Conservation (phyloP, 108 stramenopile species). For the Cylindrotheca fusiformis region DNA sequence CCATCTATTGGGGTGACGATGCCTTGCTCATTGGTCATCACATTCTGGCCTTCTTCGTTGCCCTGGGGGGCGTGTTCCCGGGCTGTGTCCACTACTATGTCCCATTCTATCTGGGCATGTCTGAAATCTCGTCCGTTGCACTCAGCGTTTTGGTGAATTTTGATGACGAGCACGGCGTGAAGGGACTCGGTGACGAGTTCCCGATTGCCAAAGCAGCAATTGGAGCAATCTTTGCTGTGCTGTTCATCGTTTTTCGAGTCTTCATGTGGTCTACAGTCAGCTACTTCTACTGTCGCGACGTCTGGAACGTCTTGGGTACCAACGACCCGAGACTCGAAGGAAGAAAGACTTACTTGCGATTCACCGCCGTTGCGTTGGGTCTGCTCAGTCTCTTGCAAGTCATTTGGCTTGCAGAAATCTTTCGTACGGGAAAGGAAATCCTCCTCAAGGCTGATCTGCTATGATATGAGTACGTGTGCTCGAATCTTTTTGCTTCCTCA, state of each 20-base stretch:
- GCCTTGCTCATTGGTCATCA: conserved; percentile 79
- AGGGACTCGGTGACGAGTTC: conserved; percentile 70
- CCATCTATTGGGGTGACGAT: conserved; percentile 80
- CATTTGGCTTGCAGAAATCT: conserved; percentile 71
- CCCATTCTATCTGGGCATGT: conserved; percentile 78
- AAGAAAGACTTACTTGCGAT: conserved; percentile 40
- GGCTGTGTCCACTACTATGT: conserved; percentile 64
- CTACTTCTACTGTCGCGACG: conserved; percentile 67
- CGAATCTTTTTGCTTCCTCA: too few species aligned
- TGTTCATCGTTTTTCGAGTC: conserved; percentile 73
- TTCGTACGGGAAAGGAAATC: conserved; percentile 51
- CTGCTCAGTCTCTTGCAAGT: conserved; percentile 68
- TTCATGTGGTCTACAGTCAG: conserved; percentile 72
- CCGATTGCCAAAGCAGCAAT: conserved; percentile 61
- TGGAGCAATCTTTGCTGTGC: conserved; percentile 64
- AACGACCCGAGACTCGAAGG: conserved; percentile 42
- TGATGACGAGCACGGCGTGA: conserved; percentile 72
- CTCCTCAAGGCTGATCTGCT: too few species aligned
- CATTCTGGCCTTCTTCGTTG: conserved; percentile 56
- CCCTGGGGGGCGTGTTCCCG: conserved; percentile 68
- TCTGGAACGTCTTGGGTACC: conserved; percentile 37
- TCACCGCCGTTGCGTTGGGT: conserved; percentile 45
- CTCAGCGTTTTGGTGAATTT: conserved; percentile 81
- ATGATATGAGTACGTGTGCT: too few species aligned
- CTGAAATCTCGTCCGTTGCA: conserved; percentile 72